These are phyloP conservation scores for Candida multigemmis DNA, from an alignment of 805 yeast genomes.

Conservation along the genomic window DNA sequence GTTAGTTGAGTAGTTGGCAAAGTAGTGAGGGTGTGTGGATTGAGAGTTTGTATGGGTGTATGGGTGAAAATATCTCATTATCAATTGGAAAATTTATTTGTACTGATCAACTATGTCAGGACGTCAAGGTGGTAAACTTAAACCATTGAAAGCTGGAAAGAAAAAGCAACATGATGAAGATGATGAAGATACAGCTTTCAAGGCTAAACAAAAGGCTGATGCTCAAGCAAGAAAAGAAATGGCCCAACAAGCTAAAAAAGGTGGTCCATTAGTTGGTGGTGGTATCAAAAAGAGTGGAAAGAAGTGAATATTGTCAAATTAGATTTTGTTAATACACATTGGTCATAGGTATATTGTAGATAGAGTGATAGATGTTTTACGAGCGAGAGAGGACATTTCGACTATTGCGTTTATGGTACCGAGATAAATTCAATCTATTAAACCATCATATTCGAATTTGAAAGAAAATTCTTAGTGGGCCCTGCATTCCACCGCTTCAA, in stretches of 20 bases:
- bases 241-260: conserved; percentile 78
- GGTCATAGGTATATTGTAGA: too few relatives aligned
- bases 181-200: conserved; percentile 85
- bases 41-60: background rate
- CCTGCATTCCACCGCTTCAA: too few relatives aligned
- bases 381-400: too few relatives aligned
- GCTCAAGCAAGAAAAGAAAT: conserved; percentile 88
- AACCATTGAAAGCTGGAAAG: conserved; percentile 84
- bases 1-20: too few relatives aligned
- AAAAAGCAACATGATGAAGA: conserved; percentile 68
- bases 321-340: too few relatives aligned
- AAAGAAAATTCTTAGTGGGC: too few relatives aligned
- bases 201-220: conserved; percentile 90
- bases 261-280: conserved; percentile 88
- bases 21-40: conserved; percentile 1
- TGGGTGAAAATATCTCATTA: too few relatives aligned
- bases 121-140: conserved; percentile 95
- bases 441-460: too few relatives aligned
- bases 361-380: too few relatives aligned
- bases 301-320: conserved; percentile 11
- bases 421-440: too few relatives aligned
- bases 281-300: conserved; percentile 85
- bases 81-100: too few relatives aligned
- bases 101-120: conserved; percentile 71
- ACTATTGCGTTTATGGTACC: too few relatives aligned